Evolutionary conservation across 2,329 filamentous ascomycete genomes (phyloP), one percentile per base, ranked within the genome.

Genomic region (Aspergillus flavus): DNA sequence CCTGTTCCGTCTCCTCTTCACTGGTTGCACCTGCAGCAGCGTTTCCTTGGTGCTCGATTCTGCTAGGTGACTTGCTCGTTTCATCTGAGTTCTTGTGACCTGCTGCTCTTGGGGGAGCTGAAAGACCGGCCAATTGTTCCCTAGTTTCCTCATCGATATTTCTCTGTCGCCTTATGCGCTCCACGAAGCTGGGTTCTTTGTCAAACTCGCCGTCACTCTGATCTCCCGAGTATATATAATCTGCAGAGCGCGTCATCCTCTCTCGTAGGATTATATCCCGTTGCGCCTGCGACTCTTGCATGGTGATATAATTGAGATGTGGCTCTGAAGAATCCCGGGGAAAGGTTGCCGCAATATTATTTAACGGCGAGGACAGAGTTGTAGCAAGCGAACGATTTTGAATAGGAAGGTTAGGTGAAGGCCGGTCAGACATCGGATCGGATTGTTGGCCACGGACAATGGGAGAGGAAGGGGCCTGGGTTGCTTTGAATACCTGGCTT

Each of bases 401-500:
- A 30, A 82, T 76, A 43, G 81, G 78, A 23, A 83, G 71, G 65
- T 81, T 79, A n/a, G 82, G 82, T 2, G 82, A 84, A 4, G 82
- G 82, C 57, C 81, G 79, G 64, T 83, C 81, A 12, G 81, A 83
- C 34, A 76, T 65, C 10, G 75, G 69, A 50, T 81, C 81, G 2
- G 74, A 73, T 7, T 75, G 75, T 3, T 71, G 67, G 12, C 71
- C 65, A 65, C 77, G 74, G 12, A 76, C 69, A 43, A 81, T 71
- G 5, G 82, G 82, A 12, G 82, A 83, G 2, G 82, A 82, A 28
- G 78, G 74, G 34, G 77, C 81, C 66, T 84, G 82, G 0, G 82
- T 84, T 26, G 79, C 78, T 60, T 76, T 79, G 69, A 84, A 84
- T 1, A 81, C 73, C 67, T 84, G 82, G 60, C 80, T 83, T 30